phyloP scores from a whole-genome alignment of 2,329 filamentous ascomycete species.

The Arthroderma sp. region DNA sequence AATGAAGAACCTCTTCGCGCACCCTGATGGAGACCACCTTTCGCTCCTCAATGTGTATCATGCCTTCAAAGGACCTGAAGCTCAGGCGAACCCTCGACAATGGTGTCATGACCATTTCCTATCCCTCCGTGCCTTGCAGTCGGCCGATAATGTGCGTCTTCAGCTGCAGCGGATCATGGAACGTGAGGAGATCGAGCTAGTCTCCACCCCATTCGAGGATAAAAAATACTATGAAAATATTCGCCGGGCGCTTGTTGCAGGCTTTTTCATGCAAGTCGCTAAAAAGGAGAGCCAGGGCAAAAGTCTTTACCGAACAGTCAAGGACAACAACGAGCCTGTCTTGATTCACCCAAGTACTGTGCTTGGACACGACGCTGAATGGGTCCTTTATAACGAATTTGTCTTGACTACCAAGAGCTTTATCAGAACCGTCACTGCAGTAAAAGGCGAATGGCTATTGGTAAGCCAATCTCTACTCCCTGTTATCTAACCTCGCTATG shows the following conservation, averaged over 20 bases:
- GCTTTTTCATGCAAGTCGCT: slow-evolving; percentile 99
- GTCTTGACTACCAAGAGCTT: slow-evolving; percentile 98
- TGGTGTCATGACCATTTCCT: slow-evolving; percentile 98
- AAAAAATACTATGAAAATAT: slow-evolving; percentile 99
- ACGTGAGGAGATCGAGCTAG: slow-evolving; percentile 67
- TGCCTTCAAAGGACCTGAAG: slow-evolving; percentile 69
- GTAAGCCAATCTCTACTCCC: slow-evolving; percentile 39
- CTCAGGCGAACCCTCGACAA: slow-evolving; percentile 61
- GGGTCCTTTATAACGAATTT: slow-evolving; percentile 98
- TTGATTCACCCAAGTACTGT: slow-evolving; percentile 89
- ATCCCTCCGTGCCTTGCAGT: slow-evolving; percentile 73
- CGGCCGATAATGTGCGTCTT: slow-evolving; percentile 82
- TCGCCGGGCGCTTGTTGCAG: slow-evolving; percentile 74
- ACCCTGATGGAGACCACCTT: slow-evolving; percentile 86
- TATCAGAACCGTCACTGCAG: slow-evolving; percentile 80
- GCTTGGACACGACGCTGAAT: slow-evolving; percentile 75
- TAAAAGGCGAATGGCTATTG: slow-evolving; percentile 88
- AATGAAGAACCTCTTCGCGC: slow-evolving; percentile 90
- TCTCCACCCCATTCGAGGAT: slow-evolving; percentile 82
- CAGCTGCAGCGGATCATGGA: slow-evolving; percentile 98
- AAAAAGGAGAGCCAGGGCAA: slow-evolving; percentile 84
- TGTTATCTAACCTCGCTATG: not conserved
- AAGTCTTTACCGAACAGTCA: slow-evolving; percentile 76
- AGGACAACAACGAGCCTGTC: slow-evolving; percentile 79
- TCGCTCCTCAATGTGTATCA: slow-evolving; percentile 97